Evolutionary conservation across 352 stramenopile genomes (phyloP), one percentile per base, ranked within the genome.

Genomic region (Aphanomyces cochlioides): DNA sequence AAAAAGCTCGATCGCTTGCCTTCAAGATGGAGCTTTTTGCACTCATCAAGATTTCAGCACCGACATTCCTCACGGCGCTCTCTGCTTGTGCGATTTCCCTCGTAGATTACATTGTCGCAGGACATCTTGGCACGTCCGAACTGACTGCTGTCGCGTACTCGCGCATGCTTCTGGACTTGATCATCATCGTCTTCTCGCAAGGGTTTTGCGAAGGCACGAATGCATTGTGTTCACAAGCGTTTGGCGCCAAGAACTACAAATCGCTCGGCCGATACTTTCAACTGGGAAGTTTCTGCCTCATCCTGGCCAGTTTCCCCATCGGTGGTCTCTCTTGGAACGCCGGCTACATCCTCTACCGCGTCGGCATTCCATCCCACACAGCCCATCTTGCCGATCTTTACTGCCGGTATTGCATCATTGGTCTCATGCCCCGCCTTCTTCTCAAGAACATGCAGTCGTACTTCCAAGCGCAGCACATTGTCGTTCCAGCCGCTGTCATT

Each of bases 191-290:
- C n/a, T 87, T 90, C 68, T 89, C 90, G 80, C 84, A 90, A 60
- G 81, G 86, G 43, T 89, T 93, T 63, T 90, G 88, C 66, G 75
- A 81, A 54, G 85, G 85, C 47, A 83, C 91, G 72, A 95, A 90
- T 67, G 73, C 84, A 57, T 79, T 96, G 19, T 92, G 79, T 69
- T 90, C 84, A 47, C 88, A 96, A 65, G 88, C 88, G 28, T 63
- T 41, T 38, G 56, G 56, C 28, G 56, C 13, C 56, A 21, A 63
- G 19, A 63, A 45, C 56, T 37, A 41, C 21, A 38, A 34, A 4
- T 17, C 21, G 4, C 34, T 63, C 28, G 56, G 56, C 3, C 56
- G 38, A 8, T 63, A 63, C 56, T 41, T 37, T 21, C 56, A 63
- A 38, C 56, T 63, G 13, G 38, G 19, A 7, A 37, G 19, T 13